Evolutionary conservation across 1,284 basidiomycete species (phyloP), one percentile per base, ranked within the genome.

Genomic region (Ustilago trichophora): DNA sequence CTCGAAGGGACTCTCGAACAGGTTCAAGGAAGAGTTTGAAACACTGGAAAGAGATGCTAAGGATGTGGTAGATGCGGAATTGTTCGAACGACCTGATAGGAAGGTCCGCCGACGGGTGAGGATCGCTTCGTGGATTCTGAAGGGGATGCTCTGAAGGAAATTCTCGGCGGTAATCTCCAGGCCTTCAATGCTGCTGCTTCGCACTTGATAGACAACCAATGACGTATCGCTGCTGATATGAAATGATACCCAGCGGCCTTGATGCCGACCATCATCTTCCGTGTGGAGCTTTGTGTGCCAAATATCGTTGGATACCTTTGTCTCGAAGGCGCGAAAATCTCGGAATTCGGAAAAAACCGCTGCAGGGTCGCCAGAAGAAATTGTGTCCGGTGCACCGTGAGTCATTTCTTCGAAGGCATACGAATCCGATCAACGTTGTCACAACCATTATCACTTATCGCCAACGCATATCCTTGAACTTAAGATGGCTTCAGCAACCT

Each of bases 61-160:
- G 18, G 81, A 82, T n/a, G 24, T 63, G 12, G 86, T 87, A 1
- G 83, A 84, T 13, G 80, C 81, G 31, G 64, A 73, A 31, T 83
- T 85, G 7, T 87, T 86, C 82, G 72, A 68, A 32, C 49, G 76
- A 47, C 71, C 80, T 9, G 85, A 88, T 44, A 85, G 93, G 66
- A 84, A 84, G 31, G 91, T 96, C 18, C 86, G 89, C 33, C 84
- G 85, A 78, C 85, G 87, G 1, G 82, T 82, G 3, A 73, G 48
- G n/a, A 35, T 80, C 9, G 71, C 78, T 27, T 73, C 77, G 4
- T 60, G 66, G 43, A 58, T 78, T 13, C 51, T 82, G 11, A 70
- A 70, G 37, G 69, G 69, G 25, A 77, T 77, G 72, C 55, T 79
- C 6, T 78, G 51, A 66, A n/a, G n/a, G n/a, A n/a, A n/a, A n/a